Conservation (phyloP, 352 stramenopile genomes). For the Halophytophthora polymorphica region DNA sequence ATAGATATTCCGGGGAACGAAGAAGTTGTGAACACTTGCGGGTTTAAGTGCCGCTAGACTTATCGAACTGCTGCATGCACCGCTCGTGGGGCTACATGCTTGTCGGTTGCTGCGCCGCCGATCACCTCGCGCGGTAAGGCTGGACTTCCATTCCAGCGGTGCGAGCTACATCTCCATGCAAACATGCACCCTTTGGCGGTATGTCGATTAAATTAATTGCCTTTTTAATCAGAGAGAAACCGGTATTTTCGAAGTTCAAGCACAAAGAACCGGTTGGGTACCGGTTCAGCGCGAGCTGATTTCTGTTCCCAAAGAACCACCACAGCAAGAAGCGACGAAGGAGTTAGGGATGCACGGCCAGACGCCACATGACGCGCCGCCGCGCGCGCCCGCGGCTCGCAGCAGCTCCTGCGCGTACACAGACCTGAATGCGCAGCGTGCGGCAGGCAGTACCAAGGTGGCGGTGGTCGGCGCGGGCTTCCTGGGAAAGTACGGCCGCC, state of each 20-base stretch:
- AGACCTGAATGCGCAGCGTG: conserved; percentile 10
- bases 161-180: no score
- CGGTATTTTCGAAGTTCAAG: background rate
- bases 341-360: conserved; percentile 11
- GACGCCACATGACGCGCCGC: conserved; percentile 2
- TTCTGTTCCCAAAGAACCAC: no score
- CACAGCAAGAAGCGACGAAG: conserved; percentile 1
- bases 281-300: background rate
- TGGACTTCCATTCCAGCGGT: background rate
- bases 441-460: conserved; percentile 24
- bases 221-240: background rate
- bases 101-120: no score
- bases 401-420: conserved; percentile 22
- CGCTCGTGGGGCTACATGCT: background rate
- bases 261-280: background rate
- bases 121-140: background rate
- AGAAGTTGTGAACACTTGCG: no score
- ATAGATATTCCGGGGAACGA: background rate
- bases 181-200: no score
- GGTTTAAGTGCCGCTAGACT: no score
- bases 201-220: no score
- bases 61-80: no score
- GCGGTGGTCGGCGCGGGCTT: conserved; percentile 65
- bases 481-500: conserved; percentile 40
- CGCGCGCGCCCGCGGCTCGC: conserved; percentile 2